Evolutionary conservation across 306 rosid genomes (phyloP), one percentile per base, ranked within the genome.

Genomic region (Carpinus viminea): DNA sequence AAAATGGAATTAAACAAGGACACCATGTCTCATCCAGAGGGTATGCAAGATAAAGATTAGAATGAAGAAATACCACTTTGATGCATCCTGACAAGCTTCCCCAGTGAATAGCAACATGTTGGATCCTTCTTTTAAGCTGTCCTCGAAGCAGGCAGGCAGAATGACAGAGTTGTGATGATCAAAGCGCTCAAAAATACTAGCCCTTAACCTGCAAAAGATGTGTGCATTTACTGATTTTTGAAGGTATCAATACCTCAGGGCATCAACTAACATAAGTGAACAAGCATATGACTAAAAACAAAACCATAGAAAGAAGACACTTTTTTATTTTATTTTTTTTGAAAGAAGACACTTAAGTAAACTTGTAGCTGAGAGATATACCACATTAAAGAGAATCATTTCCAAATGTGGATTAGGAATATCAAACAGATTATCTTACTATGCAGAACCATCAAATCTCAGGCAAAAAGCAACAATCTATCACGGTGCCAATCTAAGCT

Each of bases 91-190:
- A 89, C 75, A 78, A 94, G 98, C 80, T 92, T 92, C 71, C 76
- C 90, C 80, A 94, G 57, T 83, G 97, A 78, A 82, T 88, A 78
- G 59, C 72, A 17, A 68, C 91, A 86, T 61, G 93, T 84, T 45
- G 95, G 98, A 79, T 92, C 97, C 85, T 85, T 94, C 87, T 90
- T 90, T 91, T 64, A 94, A 75, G 76, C 51, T 71, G 65, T 91
- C 89, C 87, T 91, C 98, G 41, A 74, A 87, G 84, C 86, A 83
- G 24, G 85, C 55, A 5, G 79, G 50, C 66, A 85, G 82, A 82
- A 78, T 3, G 72, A 48, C 56, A 70, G 53, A 55, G 91, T 89
- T 86, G 75, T 80, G 73, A 50, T 79, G 70, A 83, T 85, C 89
- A 83, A 91, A 82, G 72, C 73, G 87, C 88, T 87, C 90, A 76